These are phyloP conservation scores for Sabuloglossum arenarium DNA, from an alignment of 495 filamentous ascomycete species.

Conservation along the genomic window DNA sequence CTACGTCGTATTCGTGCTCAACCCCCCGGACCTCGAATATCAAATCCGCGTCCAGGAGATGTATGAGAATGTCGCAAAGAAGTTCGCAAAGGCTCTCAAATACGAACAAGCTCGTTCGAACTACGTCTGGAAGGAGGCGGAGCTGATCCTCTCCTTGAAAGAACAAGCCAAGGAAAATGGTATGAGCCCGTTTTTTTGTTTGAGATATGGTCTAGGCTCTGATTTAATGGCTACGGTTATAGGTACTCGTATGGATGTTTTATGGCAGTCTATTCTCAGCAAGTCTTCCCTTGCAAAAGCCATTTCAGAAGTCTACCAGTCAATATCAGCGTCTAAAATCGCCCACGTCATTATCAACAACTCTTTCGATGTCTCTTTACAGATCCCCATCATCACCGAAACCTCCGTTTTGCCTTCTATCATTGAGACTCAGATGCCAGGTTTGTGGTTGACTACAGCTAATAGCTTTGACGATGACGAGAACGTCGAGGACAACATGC, in stretches of 20 bases:
- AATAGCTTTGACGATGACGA: slow-evolving; percentile 54
- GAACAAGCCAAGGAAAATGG: slow-evolving; percentile 58
- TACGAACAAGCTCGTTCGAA: slow-evolving; percentile 72
- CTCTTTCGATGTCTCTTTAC: slow-evolving; percentile 49
- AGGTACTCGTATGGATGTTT: slow-evolving; percentile 31
- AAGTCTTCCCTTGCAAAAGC: slow-evolving; percentile 65
- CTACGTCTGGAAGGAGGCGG: slow-evolving; percentile 76
- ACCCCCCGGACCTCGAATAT: slow-evolving; percentile 56
- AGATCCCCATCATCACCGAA: slow-evolving; percentile 65
- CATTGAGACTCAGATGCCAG: slow-evolving; percentile 40
- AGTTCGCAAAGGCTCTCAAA: slow-evolving; percentile 72
- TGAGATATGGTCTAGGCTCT: too few species aligned
- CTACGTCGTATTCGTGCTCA: slow-evolving; percentile 81
- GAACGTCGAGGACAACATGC: slow-evolving; percentile 29
- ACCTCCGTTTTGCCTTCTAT: slow-evolving; percentile 49
- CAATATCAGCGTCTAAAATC: slow-evolving; percentile 65
- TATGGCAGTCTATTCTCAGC: slow-evolving; percentile 50
- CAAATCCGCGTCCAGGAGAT: slow-evolving; percentile 55
- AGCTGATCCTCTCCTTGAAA: slow-evolving; percentile 54
- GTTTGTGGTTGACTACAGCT: slow-evolving; percentile 70
- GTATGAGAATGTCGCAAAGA: slow-evolving; percentile 73
- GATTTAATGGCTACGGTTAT: neutral
- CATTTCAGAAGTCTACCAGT: slow-evolving; percentile 58
- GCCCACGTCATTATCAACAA: slow-evolving; percentile 43
- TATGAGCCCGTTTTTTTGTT: slow-evolving; percentile 18